Evolutionary conservation across 2,329 filamentous ascomycete species (phyloP).

Genomic region (Fusarium austroafricanum): DNA sequence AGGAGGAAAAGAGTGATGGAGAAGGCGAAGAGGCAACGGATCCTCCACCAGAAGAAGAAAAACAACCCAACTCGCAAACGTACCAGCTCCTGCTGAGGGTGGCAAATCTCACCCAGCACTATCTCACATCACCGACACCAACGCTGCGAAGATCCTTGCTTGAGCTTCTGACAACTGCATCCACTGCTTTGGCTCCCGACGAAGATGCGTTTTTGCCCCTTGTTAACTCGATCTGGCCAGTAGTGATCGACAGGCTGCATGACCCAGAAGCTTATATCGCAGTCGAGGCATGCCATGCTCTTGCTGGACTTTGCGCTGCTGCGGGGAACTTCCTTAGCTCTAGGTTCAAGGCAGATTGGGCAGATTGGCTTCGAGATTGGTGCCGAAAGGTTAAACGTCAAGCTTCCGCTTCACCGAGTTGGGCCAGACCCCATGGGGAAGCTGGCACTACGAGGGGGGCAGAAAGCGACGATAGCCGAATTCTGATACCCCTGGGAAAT

Average conservation of each 20-base stretch:
- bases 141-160: conserved; percentile 83
- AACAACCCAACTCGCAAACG: conserved; percentile 77
- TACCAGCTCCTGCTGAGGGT: conserved; percentile 87
- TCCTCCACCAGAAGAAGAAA: conserved; percentile 58
- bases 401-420: conserved; percentile 44
- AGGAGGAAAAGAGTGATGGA: conserved; percentile 50
- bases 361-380: conserved; percentile 63
- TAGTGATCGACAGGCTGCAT: conserved; percentile 75
- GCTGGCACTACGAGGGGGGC: conserved; percentile 29
- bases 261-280: conserved; percentile 76
- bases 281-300: conserved; percentile 75
- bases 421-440: conserved; percentile 34
- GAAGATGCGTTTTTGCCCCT: conserved; percentile 89
- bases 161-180: conserved; percentile 77
- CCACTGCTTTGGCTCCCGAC: conserved; percentile 77
- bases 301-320: conserved; percentile 74
- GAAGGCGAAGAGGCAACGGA: conserved; percentile 52
- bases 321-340: conserved; percentile 85
- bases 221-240: conserved; percentile 91
- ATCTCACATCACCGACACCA: conserved; percentile 86
- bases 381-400: conserved; percentile 58
- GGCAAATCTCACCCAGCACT: conserved; percentile 85
- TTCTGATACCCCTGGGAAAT: conserved; percentile 51
- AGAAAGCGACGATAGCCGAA: conserved; percentile 37
- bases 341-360: conserved; percentile 81